Base-by-base conservation (phyloP, 2,329 filamentous ascomycete species). In the Lasiodiplodia sp. region DNA sequence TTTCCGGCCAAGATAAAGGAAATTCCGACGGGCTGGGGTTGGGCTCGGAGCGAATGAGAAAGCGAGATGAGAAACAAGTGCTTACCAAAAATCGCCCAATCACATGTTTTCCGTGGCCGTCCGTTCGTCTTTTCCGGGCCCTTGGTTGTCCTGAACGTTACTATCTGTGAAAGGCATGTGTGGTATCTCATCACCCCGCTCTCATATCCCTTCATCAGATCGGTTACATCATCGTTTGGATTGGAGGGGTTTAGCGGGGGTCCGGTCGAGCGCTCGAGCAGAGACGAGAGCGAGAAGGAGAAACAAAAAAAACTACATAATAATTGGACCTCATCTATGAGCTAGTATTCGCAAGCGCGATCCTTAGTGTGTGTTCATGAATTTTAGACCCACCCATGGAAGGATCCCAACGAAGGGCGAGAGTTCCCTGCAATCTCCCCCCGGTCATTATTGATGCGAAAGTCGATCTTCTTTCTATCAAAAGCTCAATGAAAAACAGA, bases 331-430 rank as follows among this genome's bases (percentile, higher is more conserved):
- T 60, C 44, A 23, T 11, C 31, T 21, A 18, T 23, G 12, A 38
- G n/a, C 31, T 23, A 23, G 5, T 16, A 5, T 21, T 63, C 58
- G 28, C 60, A 51, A 64, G 60, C 51, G 60, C 60, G 47, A 64
- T 64, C 60, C 60, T 64, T 64, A 31, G 44, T 16, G 44, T 47
- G 25, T 47, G 25, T 25, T 63, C 25, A 64, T 64, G 60, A 64
- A 34, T 18, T 28, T 28, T 47, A 8, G 60, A 64, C 60, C 60
- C 60, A 64, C 60, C 18, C 40, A 8, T 25, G 21, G 34, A 18
- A 49, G 37, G 44, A 64, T 64, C 60, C 47, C 18, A 25, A 63
- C 38, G 23, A 56, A 56, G 31, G 28, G 21, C 11, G 23, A 34
- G 40, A 51, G 44, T 23, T 34, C 31, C 28, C 55, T 21, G 28